Evolutionary conservation across 2,329 filamentous ascomycete genomes (phyloP).

Genomic region (Ophiocordyceps camponoti-rufipedis): DNA sequence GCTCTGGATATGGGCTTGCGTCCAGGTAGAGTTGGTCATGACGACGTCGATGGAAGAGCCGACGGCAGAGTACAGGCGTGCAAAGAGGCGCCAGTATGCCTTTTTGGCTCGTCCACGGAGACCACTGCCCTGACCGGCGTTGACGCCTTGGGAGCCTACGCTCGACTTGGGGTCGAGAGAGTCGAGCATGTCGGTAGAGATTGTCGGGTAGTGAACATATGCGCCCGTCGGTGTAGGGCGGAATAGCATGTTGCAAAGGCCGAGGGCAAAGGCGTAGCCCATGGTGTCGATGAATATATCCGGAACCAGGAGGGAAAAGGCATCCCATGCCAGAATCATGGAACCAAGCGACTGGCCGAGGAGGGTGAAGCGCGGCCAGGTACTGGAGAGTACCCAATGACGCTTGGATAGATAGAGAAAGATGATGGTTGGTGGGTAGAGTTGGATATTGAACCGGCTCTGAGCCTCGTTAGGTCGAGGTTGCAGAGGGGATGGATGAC

Average conservation of each 20-base stretch:
- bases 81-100: slow-evolving; percentile 76
- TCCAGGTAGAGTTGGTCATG: slow-evolving; percentile 97
- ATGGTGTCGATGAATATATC: slow-evolving; percentile 96
- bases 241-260: slow-evolving; percentile 69
- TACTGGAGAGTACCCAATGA: slow-evolving; percentile 68
- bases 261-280: slow-evolving; percentile 87
- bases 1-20: slow-evolving; percentile 59
- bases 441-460: slow-evolving; percentile 80
- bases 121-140: slow-evolving; percentile 67
- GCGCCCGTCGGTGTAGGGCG: slow-evolving; percentile 65
- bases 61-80: slow-evolving; percentile 62
- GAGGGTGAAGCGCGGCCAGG: slow-evolving; percentile 83
- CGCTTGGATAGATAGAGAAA: slow-evolving; percentile 86
- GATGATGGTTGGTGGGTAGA: slow-evolving; percentile 64
- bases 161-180: slow-evolving; percentile 49
- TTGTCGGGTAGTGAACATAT: slow-evolving; percentile 96
- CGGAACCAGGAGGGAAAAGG: slow-evolving; percentile 77
- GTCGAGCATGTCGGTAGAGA: slow-evolving; percentile 91
- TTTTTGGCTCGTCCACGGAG: slow-evolving; percentile 53
- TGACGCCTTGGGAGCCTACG: slow-evolving; percentile 51
- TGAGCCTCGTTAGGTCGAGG: slow-evolving; percentile 13
- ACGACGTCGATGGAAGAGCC: slow-evolving; percentile 78
- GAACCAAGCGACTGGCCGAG: slow-evolving; percentile 89
- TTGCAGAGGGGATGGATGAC: too few species aligned
- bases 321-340: slow-evolving; percentile 73